Conservation (phyloP, 768 basidiomycete genomes). For the Macrolepiota fuliginosa region DNA sequence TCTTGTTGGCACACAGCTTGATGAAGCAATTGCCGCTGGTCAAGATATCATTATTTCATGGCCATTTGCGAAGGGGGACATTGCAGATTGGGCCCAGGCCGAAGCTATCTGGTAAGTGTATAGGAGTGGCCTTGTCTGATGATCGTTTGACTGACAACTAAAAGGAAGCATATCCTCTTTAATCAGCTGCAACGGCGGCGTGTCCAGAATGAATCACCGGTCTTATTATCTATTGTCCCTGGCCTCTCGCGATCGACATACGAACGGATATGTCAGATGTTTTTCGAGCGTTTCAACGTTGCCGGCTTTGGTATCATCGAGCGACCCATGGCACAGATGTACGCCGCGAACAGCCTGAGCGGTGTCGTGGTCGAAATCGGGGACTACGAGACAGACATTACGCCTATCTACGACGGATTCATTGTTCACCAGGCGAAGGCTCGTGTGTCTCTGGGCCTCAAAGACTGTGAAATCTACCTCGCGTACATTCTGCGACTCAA, state of each 20-base stretch:
- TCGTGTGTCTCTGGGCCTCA: conserved; percentile 61
- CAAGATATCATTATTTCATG: conserved; percentile 75
- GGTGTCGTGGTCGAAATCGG: conserved; percentile 86
- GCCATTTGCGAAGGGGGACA: conserved; percentile 75
- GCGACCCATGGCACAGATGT: conserved; percentile 82
- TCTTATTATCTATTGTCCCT: conserved; percentile 68
- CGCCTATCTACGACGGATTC: conserved; percentile 74
- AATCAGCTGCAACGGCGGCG: conserved; percentile 71
- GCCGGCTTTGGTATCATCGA: conserved; percentile 80
- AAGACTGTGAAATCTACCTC: conserved; percentile 74
- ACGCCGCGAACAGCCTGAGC: conserved; percentile 66
- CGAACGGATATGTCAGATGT: conserved; percentile 76
- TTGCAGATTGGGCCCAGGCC: conserved; percentile 79
- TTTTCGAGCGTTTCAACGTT: conserved; percentile 92
- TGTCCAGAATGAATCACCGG: conserved; percentile 84
- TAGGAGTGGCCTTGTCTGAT: neutral
- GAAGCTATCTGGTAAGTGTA: conserved; percentile 81
- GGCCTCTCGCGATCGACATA: conserved; percentile 64
- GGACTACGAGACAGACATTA: conserved; percentile 70
- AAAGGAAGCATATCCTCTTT: conserved; percentile 86
- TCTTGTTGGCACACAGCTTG: conserved; percentile 76
- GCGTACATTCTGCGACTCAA: conserved; percentile 72
- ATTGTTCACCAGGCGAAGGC: conserved; percentile 52
- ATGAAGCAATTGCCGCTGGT: conserved; percentile 73
- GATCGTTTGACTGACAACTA: conserved; percentile 9